phyloP scores from a whole-genome alignment of 1,284 basidiomycete species.

The Cryptococcus maquisensis region DNA sequence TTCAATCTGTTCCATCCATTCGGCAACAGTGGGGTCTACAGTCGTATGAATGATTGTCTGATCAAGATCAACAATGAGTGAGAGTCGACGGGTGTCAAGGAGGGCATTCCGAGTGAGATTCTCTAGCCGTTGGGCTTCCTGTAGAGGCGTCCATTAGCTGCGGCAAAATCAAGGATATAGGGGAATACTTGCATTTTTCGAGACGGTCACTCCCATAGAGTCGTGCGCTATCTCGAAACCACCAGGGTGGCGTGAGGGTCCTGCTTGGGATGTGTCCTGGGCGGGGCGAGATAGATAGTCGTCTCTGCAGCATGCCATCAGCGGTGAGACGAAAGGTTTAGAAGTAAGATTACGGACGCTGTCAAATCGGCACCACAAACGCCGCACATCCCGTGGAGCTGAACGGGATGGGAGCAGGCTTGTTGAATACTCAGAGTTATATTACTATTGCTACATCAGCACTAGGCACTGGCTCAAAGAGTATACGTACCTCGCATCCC shows the following conservation, averaged over 20 bases:
- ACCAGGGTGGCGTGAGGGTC: constrained; percentile 32
- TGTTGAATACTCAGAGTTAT: constrained; percentile 67
- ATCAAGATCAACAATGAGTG: constrained; percentile 95
- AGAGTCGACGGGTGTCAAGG: constrained; percentile 70
- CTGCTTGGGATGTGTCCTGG: constrained; percentile 65
- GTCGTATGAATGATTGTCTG: constrained; percentile 99
- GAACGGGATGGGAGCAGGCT: constrained; percentile 89
- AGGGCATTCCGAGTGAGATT: constrained; percentile 73
- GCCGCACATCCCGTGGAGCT: constrained; percentile 86
- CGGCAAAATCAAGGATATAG: constrained; percentile 47
- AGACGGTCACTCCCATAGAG: constrained; percentile 49
- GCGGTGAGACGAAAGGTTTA: neutral
- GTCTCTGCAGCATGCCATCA: constrained; percentile 52
- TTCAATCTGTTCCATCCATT: constrained; percentile 83
- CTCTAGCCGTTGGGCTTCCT: constrained; percentile 86
- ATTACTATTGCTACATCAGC: constrained; percentile 9
- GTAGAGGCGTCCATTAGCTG: constrained; percentile 54
- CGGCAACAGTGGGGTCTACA: constrained; percentile 95
- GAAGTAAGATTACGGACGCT: constrained; percentile 56
- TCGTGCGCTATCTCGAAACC: constrained; percentile 48
- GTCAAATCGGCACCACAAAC: constrained; percentile 92
- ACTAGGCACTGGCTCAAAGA: neutral
- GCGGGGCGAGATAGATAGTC: constrained; percentile 83
- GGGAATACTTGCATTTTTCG: constrained; percentile 34
- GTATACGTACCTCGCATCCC: constrained; percentile 26